phyloP scores from a whole-genome alignment of 495 filamentous ascomycete genomes.

The Tricharina praecox region DNA sequence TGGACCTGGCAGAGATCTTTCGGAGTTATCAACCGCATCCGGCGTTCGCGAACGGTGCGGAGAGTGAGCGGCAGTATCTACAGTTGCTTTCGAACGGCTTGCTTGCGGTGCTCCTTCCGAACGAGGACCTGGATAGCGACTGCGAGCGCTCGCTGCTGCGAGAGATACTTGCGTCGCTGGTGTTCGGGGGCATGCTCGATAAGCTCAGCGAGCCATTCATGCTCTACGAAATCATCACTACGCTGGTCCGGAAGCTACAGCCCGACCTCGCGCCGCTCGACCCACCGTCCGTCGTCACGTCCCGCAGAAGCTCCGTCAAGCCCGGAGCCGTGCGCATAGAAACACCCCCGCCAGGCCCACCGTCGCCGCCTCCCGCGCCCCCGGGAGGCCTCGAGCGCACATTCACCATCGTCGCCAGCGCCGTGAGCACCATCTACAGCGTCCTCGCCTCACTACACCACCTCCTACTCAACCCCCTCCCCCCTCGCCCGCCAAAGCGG shows the following conservation, averaged over 20 bases:
- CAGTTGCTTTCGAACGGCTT: constrained; percentile 31
- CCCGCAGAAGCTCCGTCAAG: neutral
- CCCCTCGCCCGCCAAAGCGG: neutral
- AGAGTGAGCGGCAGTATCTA: constrained; percentile 12
- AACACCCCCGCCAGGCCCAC: constrained; percentile 6
- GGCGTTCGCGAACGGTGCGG: constrained; percentile 3
- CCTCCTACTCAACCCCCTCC: constrained; percentile 4
- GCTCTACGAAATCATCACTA: constrained; percentile 64
- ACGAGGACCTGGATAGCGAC: constrained; percentile 75
- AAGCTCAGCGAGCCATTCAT: constrained; percentile 71
- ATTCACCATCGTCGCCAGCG: neutral
- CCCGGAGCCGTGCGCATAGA: neutral
- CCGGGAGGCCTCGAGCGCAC: neutral
- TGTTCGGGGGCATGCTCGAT: constrained; percentile 59
- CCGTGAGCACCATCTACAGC: neutral
- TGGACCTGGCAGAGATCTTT: constrained; percentile 14
- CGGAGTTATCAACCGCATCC: constrained; percentile 24
- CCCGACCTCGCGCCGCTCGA: neutral
- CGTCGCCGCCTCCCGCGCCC: constrained; percentile 3
- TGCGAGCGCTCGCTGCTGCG: constrained; percentile 65
- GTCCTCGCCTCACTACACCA: constrained; percentile 12
- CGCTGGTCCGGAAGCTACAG: constrained; percentile 28
- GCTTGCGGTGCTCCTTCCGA: constrained; percentile 68
- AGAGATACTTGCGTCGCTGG: constrained; percentile 71
- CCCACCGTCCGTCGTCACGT: neutral